A percentile compares a stretch with the other conserved stretches of the same genome.
These are phyloP conservation scores for Athelia sp. DNA, from an alignment of 1,284 basidiomycete genomes.

Conservation along the genomic window DNA sequence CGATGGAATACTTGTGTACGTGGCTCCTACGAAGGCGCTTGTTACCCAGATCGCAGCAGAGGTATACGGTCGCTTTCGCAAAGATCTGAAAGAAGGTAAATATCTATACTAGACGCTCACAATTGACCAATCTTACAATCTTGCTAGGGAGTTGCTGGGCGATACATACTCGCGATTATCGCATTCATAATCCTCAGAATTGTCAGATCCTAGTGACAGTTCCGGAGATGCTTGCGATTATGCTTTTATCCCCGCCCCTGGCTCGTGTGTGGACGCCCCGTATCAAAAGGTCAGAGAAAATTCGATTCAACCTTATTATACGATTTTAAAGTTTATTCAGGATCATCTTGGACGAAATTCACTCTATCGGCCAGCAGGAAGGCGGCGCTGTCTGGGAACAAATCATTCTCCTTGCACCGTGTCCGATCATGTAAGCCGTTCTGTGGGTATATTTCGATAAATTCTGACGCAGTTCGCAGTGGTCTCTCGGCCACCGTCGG, in stretches of 20 bases:
- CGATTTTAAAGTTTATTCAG: constrained; percentile 23
- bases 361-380: constrained; percentile 64
- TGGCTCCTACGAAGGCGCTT: constrained; percentile 70
- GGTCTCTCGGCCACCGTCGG: constrained; percentile 71
- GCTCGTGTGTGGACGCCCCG: constrained; percentile 57
- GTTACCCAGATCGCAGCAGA: constrained; percentile 68
- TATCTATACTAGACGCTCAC: constrained; percentile 4
- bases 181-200: constrained; percentile 56
- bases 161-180: constrained; percentile 64
- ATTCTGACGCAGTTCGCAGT: constrained; percentile 23
- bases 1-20: constrained; percentile 65
- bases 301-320: not conserved
- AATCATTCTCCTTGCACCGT: constrained; percentile 57
- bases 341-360: constrained; percentile 72
- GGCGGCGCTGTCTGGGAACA: constrained; percentile 70
- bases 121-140: not conserved
- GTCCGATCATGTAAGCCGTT: constrained; percentile 58
- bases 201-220: constrained; percentile 72
- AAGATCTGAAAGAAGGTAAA: constrained; percentile 47
- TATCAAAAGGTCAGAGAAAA: constrained; percentile 44
- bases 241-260: constrained; percentile 62
- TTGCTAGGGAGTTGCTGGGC: constrained; percentile 54
- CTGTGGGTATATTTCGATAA: not conserved
- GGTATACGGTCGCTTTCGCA: constrained; percentile 63
- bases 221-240: constrained; percentile 61